Evolutionary conservation across 306 rosid genomes (phyloP), one percentile per base, ranked within the genome.

Genomic region (Cucurbita ficifolia): DNA sequence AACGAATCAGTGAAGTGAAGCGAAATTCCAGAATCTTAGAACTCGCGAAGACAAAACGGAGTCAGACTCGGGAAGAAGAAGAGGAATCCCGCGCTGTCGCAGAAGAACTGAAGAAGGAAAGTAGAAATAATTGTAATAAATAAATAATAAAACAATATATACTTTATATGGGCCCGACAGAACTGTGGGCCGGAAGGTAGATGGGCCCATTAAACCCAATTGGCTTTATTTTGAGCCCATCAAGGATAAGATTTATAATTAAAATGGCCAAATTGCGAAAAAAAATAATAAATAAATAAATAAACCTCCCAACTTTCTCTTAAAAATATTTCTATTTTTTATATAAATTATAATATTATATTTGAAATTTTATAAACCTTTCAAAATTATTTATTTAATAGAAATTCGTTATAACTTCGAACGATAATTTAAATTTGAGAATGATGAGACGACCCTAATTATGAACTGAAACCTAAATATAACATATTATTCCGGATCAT

Each of bases 51-150:
- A 19, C 55, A 46, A 46, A 19, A 22, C 18, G 73, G 73, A 68
- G 73, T 64, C 71, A 63, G 50, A 63, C 17, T 63, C 70, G 72
- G 52, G 49, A 42, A 18, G 38, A 49, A 67, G 19, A 46, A 46
- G 73, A 21, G 73, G 73, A 68, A 68, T 68, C 73, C 73, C 73
- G 73, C 73, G 21, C 73, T 68, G 73, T 68, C 38, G 8, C 21
- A 3, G 33, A 29, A 29, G 33, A 29, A 22, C 12, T 22, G 7
- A 46, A 21, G 21, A 46, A 13, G 22, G 73, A 68, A 14, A 65
- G 3, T 45, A 42, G 2, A 42, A 18, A 36, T 8, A 14, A 36
- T 16, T 7, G 10, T 4, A 8, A 7, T 62, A 38, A 13, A 29
- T 29, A 29, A 35, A n/a, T 9, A n/a, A 9, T 39, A 18, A 62